These are phyloP conservation scores for Cystobasidium slooffiae DNA, from an alignment of 1,284 basidiomycete genomes.

Conservation along the genomic window DNA sequence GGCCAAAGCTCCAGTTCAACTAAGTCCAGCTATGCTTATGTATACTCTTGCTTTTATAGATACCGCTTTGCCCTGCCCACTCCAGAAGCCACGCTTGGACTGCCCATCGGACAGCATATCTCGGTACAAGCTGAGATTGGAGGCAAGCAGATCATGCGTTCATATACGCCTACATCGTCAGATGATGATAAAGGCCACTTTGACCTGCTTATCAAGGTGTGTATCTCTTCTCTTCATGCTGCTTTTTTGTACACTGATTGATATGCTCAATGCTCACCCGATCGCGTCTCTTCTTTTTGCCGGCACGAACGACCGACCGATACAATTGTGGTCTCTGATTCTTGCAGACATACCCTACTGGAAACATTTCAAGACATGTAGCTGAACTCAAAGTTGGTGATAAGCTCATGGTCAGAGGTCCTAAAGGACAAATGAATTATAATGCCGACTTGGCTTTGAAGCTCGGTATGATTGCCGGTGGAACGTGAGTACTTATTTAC, in stretches of 20 bases:
- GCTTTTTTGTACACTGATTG: no score
- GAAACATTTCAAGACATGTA: conserved; percentile 90
- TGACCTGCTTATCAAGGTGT: conserved; percentile 93
- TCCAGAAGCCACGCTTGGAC: conserved; percentile 75
- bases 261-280: not conserved
- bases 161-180: conserved; percentile 92
- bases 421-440: conserved; percentile 77
- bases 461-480: conserved; percentile 94
- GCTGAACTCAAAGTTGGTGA: conserved; percentile 80
- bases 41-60: no score
- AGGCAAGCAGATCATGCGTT: conserved; percentile 86
- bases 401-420: conserved; percentile 86
- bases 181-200: conserved; percentile 92
- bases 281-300: not conserved
- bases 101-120: conserved; percentile 97
- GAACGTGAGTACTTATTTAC: conserved; percentile 59
- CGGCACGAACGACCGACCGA: not conserved
- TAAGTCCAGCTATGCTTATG: no score
- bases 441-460: conserved; percentile 69
- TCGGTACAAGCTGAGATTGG: conserved; percentile 85
- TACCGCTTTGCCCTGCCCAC: conserved; percentile 88
- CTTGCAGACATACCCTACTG: conserved; percentile 85
- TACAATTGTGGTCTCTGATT: not conserved
- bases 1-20: not conserved
- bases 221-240: conserved; percentile 31